These are phyloP conservation scores for Sugiyamaella floridensis DNA, from an alignment of 805 yeast genomes.

Conservation along the genomic window DNA sequence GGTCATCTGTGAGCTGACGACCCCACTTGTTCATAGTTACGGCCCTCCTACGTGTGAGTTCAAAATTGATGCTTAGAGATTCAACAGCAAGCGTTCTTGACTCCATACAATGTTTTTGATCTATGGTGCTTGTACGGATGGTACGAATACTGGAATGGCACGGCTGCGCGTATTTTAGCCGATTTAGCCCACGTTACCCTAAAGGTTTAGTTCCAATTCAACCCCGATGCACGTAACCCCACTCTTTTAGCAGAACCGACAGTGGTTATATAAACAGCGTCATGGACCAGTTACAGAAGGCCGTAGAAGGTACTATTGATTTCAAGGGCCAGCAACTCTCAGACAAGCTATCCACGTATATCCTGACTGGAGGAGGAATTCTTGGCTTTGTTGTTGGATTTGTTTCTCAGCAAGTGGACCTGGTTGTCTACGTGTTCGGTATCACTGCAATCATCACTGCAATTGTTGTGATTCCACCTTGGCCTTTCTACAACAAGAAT, in stretches of 20 bases:
- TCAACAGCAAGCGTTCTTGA: too few species aligned
- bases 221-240: neutral
- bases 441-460: conserved; percentile 22
- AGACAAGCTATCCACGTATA: conserved; percentile 26
- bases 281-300: conserved; percentile 14
- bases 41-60: too few species aligned
- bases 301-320: conserved; percentile 32
- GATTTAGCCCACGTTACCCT: neutral
- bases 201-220: neutral
- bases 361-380: conserved; percentile 22
- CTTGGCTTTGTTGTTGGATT: conserved; percentile 38
- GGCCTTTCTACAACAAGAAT: conserved; percentile 46
- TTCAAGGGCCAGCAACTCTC: conserved; percentile 48
- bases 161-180: neutral
- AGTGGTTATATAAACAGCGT: neutral
- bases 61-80: too few species aligned
- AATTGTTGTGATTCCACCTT: conserved; percentile 48
- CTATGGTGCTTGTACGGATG: too few species aligned
- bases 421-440: conserved; percentile 31
- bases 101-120: too few species aligned
- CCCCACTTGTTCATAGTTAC: too few species aligned
- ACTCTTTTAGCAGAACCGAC: neutral
- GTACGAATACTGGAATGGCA: too few species aligned
- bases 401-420: conserved; percentile 38
- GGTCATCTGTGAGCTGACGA: too few species aligned